phyloP scores from a whole-genome alignment of 148 eudicot genomes.

The Agrostemma githago region DNA sequence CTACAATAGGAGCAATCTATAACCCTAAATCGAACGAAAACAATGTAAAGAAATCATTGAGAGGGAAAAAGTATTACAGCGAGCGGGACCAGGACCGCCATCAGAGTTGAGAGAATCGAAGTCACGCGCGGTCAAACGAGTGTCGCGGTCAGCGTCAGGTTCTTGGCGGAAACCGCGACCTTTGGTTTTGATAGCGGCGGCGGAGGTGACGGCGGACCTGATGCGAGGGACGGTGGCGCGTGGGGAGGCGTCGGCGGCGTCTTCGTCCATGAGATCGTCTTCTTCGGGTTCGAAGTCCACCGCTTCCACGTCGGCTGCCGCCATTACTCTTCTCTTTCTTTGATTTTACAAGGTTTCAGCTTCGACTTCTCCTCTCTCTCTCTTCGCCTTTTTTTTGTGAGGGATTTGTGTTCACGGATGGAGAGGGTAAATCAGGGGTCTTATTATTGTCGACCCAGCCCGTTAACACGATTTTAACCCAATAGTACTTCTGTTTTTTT shows the following conservation, averaged over 20 bases:
- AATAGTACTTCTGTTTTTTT: no score
- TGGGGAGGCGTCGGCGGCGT: slow-evolving; percentile 35
- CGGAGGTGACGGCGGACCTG: slow-evolving; percentile 71
- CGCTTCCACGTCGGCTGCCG: slow-evolving; percentile 64
- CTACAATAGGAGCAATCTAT: no score
- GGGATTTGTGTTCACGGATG: background rate
- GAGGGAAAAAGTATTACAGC: slow-evolving; percentile 43
- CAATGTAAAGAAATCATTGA: background rate
- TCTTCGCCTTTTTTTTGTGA: background rate
- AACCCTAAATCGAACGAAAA: background rate
- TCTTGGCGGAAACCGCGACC: slow-evolving; percentile 80
- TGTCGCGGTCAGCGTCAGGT: slow-evolving; percentile 40
- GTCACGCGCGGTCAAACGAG: slow-evolving; percentile 48
- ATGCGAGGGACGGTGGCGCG: slow-evolving; percentile 48
- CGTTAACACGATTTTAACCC: no score
- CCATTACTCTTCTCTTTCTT: slow-evolving; percentile 32
- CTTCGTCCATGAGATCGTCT: slow-evolving; percentile 95
- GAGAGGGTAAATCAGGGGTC: background rate
- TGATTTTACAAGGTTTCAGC: background rate
- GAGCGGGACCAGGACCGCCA: slow-evolving; percentile 77
- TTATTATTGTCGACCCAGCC: no score
- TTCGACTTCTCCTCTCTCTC: background rate
- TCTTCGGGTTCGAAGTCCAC: slow-evolving; percentile 89
- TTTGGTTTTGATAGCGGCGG: slow-evolving; percentile 42
- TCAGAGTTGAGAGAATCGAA: slow-evolving; percentile 68